Evolutionary conservation across 129 eudicot genomes (phyloP).

Genomic region (Helianthus annuus): DNA sequence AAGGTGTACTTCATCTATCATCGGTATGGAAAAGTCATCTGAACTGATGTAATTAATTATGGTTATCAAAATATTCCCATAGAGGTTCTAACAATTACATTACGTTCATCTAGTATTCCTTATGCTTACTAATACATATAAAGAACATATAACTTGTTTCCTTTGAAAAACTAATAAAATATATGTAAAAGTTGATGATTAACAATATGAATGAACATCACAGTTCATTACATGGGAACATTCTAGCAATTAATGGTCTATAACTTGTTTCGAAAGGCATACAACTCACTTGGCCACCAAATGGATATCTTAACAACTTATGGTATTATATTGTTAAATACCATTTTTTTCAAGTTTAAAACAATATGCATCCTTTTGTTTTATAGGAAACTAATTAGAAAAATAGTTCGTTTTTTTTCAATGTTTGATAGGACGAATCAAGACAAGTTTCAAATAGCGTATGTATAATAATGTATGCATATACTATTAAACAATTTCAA

Average conservation of each 20-base stretch:
- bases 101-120: not conserved
- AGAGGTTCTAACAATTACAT: no score
- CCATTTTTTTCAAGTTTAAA: not conserved
- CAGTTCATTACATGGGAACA: not conserved
- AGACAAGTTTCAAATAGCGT: no score
- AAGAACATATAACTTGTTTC: not conserved
- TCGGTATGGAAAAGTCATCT: no score
- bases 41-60: no score
- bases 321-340: conserved; percentile 9
- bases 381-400: no score
- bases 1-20: no score
- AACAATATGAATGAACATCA: not conserved
- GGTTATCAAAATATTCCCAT: no score
- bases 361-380: no score
- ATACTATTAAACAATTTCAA: no score
- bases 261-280: conserved; percentile 16
- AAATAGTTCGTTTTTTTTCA: no score
- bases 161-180: not conserved
- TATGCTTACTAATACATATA: not conserved
- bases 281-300: conserved; percentile 12
- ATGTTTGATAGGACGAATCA: no score
- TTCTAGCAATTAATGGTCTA: not conserved
- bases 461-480: no score
- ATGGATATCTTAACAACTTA: conserved; percentile 4
- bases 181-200: not conserved